Conservation (phyloP, 2,329 filamentous ascomycete genomes). For the Cephalotrichum gorgonifer region DNA sequence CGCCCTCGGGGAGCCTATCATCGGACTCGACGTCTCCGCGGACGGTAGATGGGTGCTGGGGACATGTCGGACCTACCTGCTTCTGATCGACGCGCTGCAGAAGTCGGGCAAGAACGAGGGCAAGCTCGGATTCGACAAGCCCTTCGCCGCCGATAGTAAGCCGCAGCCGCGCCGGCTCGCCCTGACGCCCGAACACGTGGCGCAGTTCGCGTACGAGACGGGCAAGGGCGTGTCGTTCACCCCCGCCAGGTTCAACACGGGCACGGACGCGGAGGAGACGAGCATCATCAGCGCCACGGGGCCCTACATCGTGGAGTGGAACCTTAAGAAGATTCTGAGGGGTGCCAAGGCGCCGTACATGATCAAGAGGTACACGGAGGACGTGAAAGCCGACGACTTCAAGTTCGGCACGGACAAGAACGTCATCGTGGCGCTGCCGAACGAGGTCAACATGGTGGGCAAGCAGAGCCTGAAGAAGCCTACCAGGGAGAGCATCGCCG, state of each 20-base stretch:
- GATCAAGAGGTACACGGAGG: conserved; percentile 92
- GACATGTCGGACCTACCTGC: conserved; percentile 86
- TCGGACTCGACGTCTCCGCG: conserved; percentile 88
- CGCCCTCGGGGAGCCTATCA: conserved; percentile 87
- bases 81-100: conserved; percentile 86
- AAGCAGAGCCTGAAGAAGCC: conserved; percentile 77
- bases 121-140: conserved; percentile 93
- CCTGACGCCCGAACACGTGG: conserved; percentile 83
- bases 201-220: conserved; percentile 96
- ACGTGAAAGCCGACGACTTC: conserved; percentile 98
- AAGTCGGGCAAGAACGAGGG: conserved; percentile 92
- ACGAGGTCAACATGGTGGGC: conserved; percentile 96
- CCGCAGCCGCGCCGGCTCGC: conserved; percentile 85
- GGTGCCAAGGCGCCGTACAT: conserved; percentile 82
- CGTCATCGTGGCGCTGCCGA: conserved; percentile 90
- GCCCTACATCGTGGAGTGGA: conserved; percentile 96
- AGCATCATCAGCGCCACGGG: conserved; percentile 95
- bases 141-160: conserved; percentile 86
- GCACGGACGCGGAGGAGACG: conserved; percentile 69
- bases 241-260: conserved; percentile 86
- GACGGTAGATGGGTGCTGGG: conserved; percentile 93
- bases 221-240: conserved; percentile 80
- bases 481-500: conserved; percentile 85
- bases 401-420: conserved; percentile 96
- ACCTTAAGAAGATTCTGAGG: conserved; percentile 74